These are phyloP conservation scores for Xanthoconium separans DNA, from an alignment of 1,284 basidiomycete genomes.

Conservation along the genomic window DNA sequence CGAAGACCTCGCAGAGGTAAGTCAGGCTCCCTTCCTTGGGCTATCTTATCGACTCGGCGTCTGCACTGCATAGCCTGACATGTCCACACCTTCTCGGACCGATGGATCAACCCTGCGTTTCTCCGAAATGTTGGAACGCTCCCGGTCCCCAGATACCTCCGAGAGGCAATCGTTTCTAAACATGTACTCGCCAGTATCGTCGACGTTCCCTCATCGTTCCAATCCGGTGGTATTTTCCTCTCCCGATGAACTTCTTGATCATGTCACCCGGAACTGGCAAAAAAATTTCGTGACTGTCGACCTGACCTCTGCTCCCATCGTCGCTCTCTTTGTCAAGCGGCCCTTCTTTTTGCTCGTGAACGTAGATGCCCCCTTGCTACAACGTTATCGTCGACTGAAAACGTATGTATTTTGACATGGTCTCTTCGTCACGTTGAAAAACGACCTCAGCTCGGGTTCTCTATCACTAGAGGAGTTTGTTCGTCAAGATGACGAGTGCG, in stretches of 20 bases:
- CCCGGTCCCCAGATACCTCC: slow-evolving; percentile 1
- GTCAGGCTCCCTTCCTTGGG: slow-evolving; percentile 7
- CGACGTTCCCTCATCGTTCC: slow-evolving; percentile 23
- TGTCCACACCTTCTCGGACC: not conserved
- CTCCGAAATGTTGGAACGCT: slow-evolving; percentile 1
- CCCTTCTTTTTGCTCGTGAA: slow-evolving; percentile 89
- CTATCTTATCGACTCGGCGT: not conserved
- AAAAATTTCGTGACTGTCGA: slow-evolving; percentile 81
- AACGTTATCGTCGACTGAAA: slow-evolving; percentile 52
- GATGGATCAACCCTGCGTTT: not conserved
- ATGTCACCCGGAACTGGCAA: slow-evolving; percentile 84
- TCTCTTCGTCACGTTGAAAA: slow-evolving; percentile 12
- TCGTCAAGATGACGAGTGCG: slow-evolving; percentile 56
- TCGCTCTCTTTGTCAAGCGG: slow-evolving; percentile 77
- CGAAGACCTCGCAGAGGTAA: slow-evolving; percentile 14
- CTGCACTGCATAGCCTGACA: slow-evolving; percentile 10
- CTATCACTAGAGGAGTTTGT: slow-evolving; percentile 70
- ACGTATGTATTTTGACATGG: slow-evolving; percentile 39
- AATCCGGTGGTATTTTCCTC: slow-evolving; percentile 45
- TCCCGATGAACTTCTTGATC: slow-evolving; percentile 63
- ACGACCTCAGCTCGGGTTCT: slow-evolving; percentile 19
- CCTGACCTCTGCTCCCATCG: slow-evolving; percentile 55
- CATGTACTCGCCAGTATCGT: slow-evolving; percentile 26
- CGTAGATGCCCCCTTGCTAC: slow-evolving; percentile 82
- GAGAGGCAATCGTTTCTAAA: slow-evolving; percentile 19